Evolutionary conservation across 139 green algal species (phyloP), one percentile per base, ranked within the genome.

Genomic region (Chlamydomonas sphaeroides): DNA sequence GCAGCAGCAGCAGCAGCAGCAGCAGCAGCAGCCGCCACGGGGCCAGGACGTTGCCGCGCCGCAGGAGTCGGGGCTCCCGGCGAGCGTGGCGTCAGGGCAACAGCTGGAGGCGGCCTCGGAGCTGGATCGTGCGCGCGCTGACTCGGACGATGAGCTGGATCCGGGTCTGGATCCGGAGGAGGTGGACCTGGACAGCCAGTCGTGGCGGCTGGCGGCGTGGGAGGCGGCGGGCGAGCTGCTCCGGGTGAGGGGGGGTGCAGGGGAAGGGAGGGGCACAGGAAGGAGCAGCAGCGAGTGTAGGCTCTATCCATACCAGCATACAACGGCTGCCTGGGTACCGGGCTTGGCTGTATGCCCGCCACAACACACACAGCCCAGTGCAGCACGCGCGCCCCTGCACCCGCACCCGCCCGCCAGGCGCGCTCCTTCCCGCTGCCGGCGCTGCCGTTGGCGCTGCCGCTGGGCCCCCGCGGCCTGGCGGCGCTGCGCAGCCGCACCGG

Each of bases 401-500:
- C 45, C 14, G 45, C 45, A 53, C 45, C 45, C 45, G 11, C 63
- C n/a, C n/a, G 17, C 1, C 32, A 82, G 75, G 5, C 6, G 20
- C 75, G 61, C 42, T n/a, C 28, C n/a, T 82, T 82, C 42, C 62
- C 75, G 59, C 32, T 72, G 32, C 62, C 42, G 0, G n/a, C 42
- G n/a, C 62, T 82, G 62, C 75, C 20, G n/a, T 33, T 2, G 18
- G 61, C 62, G 42, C 75, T 82, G 61, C 75, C 75, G 59, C 62
- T 82, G 61, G 75, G 75, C 1, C 75, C 62, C 7, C 75, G 75
- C 42, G 41, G 62, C 26, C 59, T 82, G 61, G 75, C 75, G 20
- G 42, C 32, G 6, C 75, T 82, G 42, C 41, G 75, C 36, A 62
- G 62, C 75, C 75, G 75, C 51, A 82, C 62, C 30, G 75, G 75